These are phyloP conservation scores for Aspergillus sp. DNA, from an alignment of 2,329 filamentous ascomycete species.

Conservation along the genomic window DNA sequence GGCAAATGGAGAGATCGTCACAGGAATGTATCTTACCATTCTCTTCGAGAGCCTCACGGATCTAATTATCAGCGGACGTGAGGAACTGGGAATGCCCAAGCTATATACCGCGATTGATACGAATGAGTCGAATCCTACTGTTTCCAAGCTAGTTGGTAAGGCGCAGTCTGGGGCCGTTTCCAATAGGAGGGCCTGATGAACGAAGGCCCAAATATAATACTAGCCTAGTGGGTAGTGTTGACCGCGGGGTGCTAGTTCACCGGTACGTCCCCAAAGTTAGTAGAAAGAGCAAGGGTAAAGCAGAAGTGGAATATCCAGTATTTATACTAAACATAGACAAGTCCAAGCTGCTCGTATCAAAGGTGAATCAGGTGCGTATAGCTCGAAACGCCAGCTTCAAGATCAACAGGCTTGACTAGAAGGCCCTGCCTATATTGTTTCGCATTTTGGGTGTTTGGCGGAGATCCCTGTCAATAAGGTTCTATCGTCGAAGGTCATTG, in stretches of 20 bases:
- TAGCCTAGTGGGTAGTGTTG: conserved; percentile 23
- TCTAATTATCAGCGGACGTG: too few relatives aligned
- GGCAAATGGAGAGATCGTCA: too few relatives aligned
- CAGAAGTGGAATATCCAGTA: conserved; percentile 41
- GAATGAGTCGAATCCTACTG: conserved; percentile 40
- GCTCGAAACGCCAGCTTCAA: too few relatives aligned
- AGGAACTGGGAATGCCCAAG: conserved; percentile 53
- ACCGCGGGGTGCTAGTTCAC: conserved; percentile 55
- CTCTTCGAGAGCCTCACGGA: too few relatives aligned
- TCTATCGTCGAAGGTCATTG: conserved; percentile 55
- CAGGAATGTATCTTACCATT: too few relatives aligned
- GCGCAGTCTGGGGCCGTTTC: conserved; percentile 39
- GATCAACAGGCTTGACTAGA: too few relatives aligned
- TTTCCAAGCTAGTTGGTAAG: conserved; percentile 45
- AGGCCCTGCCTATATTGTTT: too few relatives aligned
- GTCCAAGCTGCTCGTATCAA: too few relatives aligned
- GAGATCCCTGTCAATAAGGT: conserved; percentile 60
- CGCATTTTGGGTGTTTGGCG: conserved; percentile 36
- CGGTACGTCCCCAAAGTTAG: conserved; percentile 59
- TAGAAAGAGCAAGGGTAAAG: conserved; percentile 44
- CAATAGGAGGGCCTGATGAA: conserved; percentile 38
- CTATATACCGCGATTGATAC: conserved; percentile 53
- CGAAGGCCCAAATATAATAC: too few relatives aligned
- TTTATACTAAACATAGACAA: too few relatives aligned
- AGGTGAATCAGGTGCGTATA: too few relatives aligned